Conservation (phyloP, 768 basidiomycete genomes). For the Lentinula boryana region DNA sequence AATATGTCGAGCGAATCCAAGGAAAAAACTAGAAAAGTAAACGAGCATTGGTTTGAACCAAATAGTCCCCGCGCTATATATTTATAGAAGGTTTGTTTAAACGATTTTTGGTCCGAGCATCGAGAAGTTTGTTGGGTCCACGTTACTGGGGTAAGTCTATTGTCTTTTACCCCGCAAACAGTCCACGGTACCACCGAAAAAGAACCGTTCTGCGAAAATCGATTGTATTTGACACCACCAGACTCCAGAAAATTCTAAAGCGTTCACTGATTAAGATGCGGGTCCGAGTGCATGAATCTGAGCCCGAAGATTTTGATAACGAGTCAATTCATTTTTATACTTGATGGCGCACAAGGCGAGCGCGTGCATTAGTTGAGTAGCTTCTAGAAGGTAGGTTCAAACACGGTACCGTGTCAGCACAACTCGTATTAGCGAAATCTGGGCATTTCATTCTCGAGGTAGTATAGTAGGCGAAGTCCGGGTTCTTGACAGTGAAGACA, state of each 20-base stretch:
- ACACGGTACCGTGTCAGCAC: no score
- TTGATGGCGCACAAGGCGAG: no score
- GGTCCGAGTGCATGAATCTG: not conserved
- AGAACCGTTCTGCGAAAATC: slow-evolving; percentile 3
- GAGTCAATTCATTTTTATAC: no score
- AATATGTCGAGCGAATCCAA: not conserved
- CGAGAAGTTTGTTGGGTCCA: not conserved
- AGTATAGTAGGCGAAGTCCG: no score
- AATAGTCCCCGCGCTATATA: not conserved
- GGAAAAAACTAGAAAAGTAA: not conserved
- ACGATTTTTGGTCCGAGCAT: not conserved
- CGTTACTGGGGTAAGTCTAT: not conserved
- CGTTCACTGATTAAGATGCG: not conserved
- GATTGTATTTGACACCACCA: not conserved
- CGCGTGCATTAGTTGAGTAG: no score
- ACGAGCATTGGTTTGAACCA: not conserved
- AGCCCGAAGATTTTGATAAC: no score
- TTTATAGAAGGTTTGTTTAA: not conserved
- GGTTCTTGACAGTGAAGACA: no score
- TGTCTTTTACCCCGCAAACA: slow-evolving; percentile 4
- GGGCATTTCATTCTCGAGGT: no score
- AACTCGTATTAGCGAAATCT: no score
- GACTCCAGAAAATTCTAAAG: not conserved
- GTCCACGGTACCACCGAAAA: slow-evolving; percentile 11
- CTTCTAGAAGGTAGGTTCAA: no score